A percentile compares a stretch with the other conserved stretches of the same genome.
Conservation (phyloP, 2,329 filamentous ascomycete genomes). For the Sclerotinia nivalis region DNA sequence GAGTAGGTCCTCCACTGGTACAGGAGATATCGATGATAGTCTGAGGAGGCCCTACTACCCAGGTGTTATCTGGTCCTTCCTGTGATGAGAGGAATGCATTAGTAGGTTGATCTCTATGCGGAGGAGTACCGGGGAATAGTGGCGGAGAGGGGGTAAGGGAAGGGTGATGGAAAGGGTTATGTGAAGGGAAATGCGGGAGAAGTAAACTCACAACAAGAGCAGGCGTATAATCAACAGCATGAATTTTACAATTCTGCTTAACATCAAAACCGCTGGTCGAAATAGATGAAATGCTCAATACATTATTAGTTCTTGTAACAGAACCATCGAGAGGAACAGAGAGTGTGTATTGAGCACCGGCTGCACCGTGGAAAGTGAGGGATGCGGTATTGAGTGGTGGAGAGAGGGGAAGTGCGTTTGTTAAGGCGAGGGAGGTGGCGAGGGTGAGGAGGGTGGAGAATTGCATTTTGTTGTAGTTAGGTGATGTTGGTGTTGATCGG, state of each 20-base stretch:
- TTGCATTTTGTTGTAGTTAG: conserved; percentile 28
- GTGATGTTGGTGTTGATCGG: not conserved
- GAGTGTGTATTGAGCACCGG: conserved; percentile 32
- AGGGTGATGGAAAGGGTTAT: not conserved
- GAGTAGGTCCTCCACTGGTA: conserved; percentile 1
- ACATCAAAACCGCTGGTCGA: conserved; percentile 28
- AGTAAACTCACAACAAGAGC: conserved; percentile 25
- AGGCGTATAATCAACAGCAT: conserved; percentile 34
- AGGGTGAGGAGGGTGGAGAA: conserved; percentile 29
- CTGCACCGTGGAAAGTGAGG: conserved; percentile 35
- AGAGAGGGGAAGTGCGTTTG: conserved; percentile 27
- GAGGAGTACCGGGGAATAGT: no score
- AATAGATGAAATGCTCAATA: conserved; percentile 25
- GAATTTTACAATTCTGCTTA: conserved; percentile 28
- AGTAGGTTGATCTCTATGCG: no score
- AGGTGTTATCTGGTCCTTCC: conserved; percentile 29
- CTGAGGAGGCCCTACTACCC: conserved; percentile 36
- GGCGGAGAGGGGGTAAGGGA: not conserved
- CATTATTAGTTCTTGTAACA: conserved; percentile 25
- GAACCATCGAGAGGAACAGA: conserved; percentile 32
- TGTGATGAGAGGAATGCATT: not conserved
- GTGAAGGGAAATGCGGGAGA: no score
- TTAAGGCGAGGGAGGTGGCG: conserved; percentile 28
- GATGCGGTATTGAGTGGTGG: conserved; percentile 19
- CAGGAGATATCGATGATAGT: conserved; percentile 34